Evolutionary conservation across 2,329 filamentous ascomycete species (phyloP).

Genomic region (Meredithiella fracta): DNA sequence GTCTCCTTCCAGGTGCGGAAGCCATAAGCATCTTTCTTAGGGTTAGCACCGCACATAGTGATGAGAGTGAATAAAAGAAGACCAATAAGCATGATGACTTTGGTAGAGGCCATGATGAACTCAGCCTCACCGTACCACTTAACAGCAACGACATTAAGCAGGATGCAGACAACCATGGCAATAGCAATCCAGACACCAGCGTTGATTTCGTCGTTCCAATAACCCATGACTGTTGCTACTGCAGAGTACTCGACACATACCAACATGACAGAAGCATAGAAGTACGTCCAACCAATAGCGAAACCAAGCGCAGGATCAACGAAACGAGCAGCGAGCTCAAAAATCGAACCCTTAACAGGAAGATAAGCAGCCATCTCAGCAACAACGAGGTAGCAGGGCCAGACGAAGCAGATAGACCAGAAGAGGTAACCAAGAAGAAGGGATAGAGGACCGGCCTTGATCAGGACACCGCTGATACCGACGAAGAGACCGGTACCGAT

Average conservation of each 20-base stretch:
- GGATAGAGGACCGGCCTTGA: conserved; percentile 27
- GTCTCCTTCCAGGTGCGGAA: conserved; percentile 38
- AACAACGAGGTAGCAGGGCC: conserved; percentile 29
- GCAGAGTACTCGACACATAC: conserved; percentile 30
- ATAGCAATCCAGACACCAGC: conserved; percentile 33
- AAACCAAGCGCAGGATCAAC: conserved; percentile 42
- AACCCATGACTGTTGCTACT: conserved; percentile 29
- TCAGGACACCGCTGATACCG: conserved; percentile 28
- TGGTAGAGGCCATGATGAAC: conserved; percentile 40
- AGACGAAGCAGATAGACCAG: conserved; percentile 29
- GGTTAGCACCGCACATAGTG: conserved; percentile 52
- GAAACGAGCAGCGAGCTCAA: conserved; percentile 37
- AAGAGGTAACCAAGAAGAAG: conserved; percentile 29
- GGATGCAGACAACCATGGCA: conserved; percentile 28
- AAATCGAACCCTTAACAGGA: conserved; percentile 37
- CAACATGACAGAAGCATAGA: conserved; percentile 30
- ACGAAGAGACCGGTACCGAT: conserved; percentile 31
- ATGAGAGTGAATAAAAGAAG: conserved; percentile 49
- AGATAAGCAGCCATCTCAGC: conserved; percentile 43
- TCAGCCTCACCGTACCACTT: conserved; percentile 29
- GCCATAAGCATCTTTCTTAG: conserved; percentile 43
- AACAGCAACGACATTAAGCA: conserved; percentile 32
- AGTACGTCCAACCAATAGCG: conserved; percentile 36
- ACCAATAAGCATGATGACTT: conserved; percentile 33
- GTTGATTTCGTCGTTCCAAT: conserved; percentile 27